Conservation (phyloP, 2,329 filamentous ascomycete species). For the Epichloe bromicola region DNA sequence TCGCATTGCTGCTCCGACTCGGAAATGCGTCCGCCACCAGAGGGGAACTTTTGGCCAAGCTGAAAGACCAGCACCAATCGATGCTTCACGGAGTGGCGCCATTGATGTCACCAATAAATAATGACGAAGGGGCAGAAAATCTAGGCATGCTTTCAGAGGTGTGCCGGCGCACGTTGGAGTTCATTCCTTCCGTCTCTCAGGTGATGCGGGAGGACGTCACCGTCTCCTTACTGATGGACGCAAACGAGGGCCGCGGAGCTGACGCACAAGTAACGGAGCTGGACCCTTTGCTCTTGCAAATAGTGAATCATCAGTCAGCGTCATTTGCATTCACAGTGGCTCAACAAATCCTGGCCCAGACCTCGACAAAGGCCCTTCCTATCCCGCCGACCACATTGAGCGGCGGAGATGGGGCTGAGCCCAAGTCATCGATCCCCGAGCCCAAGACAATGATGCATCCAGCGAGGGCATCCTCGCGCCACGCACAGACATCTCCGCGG, state of each 20-base stretch:
- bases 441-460: constrained; percentile 61
- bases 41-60: constrained; percentile 48
- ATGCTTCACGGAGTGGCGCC: constrained; percentile 45
- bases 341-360: constrained; percentile 65
- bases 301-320: constrained; percentile 61
- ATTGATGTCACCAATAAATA: constrained; percentile 31
- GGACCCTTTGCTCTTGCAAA: constrained; percentile 30
- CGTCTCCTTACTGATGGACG: constrained; percentile 41
- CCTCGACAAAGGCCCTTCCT: constrained; percentile 52
- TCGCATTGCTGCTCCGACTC: constrained; percentile 66
- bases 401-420: constrained; percentile 36
- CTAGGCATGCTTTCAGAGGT: constrained; percentile 73
- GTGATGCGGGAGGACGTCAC: constrained; percentile 65
- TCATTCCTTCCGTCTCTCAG: constrained; percentile 68
- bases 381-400: constrained; percentile 48
- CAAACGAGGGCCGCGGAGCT: constrained; percentile 24
- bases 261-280: constrained; percentile 10
- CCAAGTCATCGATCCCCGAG: constrained; percentile 49
- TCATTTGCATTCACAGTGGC: constrained; percentile 69
- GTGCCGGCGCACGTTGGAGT: constrained; percentile 68
- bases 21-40: constrained; percentile 58
- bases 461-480: constrained; percentile 48
- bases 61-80: constrained; percentile 48
- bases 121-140: constrained; percentile 55
- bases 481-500: constrained; percentile 24